Evolutionary conservation across 805 yeast genomes (phyloP), one percentile per base, ranked within the genome.

Genomic region (Yamadazyma takamatsuzukensis): DNA sequence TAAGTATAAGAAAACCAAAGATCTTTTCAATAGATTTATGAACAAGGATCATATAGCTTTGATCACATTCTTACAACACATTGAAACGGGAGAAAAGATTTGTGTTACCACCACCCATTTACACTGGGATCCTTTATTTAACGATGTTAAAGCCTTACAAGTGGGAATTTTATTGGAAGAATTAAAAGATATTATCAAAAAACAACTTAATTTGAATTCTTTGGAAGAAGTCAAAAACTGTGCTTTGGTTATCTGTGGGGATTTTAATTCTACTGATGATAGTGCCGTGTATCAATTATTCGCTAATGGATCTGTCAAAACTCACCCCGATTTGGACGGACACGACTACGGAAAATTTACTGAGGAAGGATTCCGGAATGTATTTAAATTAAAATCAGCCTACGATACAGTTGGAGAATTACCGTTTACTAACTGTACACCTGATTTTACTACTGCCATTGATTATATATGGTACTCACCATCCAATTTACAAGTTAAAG

Each of bases 41-140:
- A 85, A 87, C 56, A 88, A 89, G 58, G 99, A 93, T 61, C 87
- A 93, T 50, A 78, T 93, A 50, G 97, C 96, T 6, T 66, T 85
- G 31, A 75, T 87, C 30, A 66, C 83, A 11, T 74, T 80, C 35
- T 72, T 93, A 44, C 87, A 85, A 53, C 93, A 84, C 50, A 56
- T 68, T 21, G 73, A 72, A 34, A 76, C 89, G 5, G 87, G 89
- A 12, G 83, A 81, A 53, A 73, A 74, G 41, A 61, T 90, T 23
- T 70, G 85, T 45, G 68, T 87, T 22, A 88, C 84, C 3, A 90
- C 88, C 50, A 90, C 97, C 0, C 99, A 93, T 70, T 75, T 93
- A 56, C 97, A 90, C 58, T 93, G 98, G 97, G 97, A 93, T 65
- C 98, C 98, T 4, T 86, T 84, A 30, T 85, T 80, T 53, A 86